Evolutionary conservation across 805 yeast genomes (phyloP).

Genomic region (Candida sakaeoensis): DNA sequence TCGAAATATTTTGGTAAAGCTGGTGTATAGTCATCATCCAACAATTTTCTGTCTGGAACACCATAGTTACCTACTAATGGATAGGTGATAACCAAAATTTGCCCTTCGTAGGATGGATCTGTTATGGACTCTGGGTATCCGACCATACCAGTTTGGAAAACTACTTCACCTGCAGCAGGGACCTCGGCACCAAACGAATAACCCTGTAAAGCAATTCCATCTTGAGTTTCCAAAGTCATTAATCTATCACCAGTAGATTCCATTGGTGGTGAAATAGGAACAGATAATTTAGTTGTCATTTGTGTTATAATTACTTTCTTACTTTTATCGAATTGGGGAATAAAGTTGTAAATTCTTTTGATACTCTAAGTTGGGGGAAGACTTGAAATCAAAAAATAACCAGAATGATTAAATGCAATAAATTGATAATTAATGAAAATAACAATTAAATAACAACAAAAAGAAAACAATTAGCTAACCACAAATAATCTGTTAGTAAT

Average conservation of each 20-base stretch:
- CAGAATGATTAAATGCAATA: neutral
- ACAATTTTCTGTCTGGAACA: slow-evolving; percentile 81
- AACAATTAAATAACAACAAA: slow-evolving; percentile 1
- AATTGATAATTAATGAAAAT: slow-evolving; percentile 3
- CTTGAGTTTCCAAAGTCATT: slow-evolving; percentile 84
- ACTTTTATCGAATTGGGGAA: neutral
- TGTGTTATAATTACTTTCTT: neutral
- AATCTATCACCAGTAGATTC: slow-evolving; percentile 76
- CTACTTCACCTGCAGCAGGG: slow-evolving; percentile 93
- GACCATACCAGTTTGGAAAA: slow-evolving; percentile 99
- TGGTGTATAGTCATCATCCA: slow-evolving; percentile 62
- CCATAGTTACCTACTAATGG: slow-evolving; percentile 98
- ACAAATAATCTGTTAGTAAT: slow-evolving; percentile 3
- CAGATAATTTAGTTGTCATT: slow-evolving; percentile 27
- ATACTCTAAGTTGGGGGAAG: slow-evolving; percentile 3
- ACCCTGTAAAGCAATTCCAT: slow-evolving; percentile 86
- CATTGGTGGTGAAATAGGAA: slow-evolving; percentile 89
- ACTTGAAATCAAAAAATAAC: neutral
- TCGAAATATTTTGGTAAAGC: slow-evolving; percentile 89
- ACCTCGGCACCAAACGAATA: slow-evolving; percentile 94
- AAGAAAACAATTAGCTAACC: slow-evolving; percentile 3
- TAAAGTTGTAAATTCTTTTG: neutral
- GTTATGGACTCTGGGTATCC: slow-evolving; percentile 98
- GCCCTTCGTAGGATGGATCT: slow-evolving; percentile 98
- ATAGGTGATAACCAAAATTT: slow-evolving; percentile 91